phyloP scores from a whole-genome alignment of 805 yeast genomes.

The Ogataea nitratoaversa region DNA sequence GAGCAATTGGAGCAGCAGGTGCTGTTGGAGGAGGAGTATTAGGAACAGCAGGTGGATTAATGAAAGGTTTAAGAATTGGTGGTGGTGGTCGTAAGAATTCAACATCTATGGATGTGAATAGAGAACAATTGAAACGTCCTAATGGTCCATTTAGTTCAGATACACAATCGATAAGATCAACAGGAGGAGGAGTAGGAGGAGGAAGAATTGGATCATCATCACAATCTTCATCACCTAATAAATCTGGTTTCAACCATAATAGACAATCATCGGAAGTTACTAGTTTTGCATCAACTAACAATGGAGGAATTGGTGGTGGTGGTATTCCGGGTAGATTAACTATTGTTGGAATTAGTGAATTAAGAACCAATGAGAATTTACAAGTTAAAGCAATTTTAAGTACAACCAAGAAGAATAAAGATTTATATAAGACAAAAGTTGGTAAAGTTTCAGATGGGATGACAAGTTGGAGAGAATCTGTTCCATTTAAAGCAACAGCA shows the following conservation, averaged over 20 bases:
- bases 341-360: constrained; percentile 35
- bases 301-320: constrained; percentile 27
- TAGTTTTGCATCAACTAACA: constrained; percentile 34
- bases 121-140: constrained; percentile 17
- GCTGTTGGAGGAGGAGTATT: constrained; percentile 36
- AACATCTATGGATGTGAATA: constrained; percentile 14
- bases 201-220: constrained; percentile 11
- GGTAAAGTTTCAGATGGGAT: constrained; percentile 46
- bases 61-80: constrained; percentile 19
- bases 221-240: constrained; percentile 10
- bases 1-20: constrained; percentile 37
- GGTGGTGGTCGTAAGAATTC: constrained; percentile 8
- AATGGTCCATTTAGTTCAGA: constrained; percentile 26
- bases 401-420: constrained; percentile 42
- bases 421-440: constrained; percentile 60
- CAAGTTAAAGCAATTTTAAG: constrained; percentile 52
- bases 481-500: constrained; percentile 61
- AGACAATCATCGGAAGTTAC: constrained; percentile 28
- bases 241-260: constrained; percentile 4
- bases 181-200: too few species aligned
- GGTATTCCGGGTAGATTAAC: constrained; percentile 52
- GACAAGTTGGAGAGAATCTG: constrained; percentile 57
- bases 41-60: too few species aligned
- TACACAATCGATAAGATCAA: constrained; percentile 36
- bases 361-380: constrained; percentile 21